A percentile compares a stretch with the other conserved stretches of the same genome.
These are phyloP conservation scores for Diaporthe longicolla DNA, from an alignment of 2,329 filamentous ascomycete genomes.

Conservation along the genomic window DNA sequence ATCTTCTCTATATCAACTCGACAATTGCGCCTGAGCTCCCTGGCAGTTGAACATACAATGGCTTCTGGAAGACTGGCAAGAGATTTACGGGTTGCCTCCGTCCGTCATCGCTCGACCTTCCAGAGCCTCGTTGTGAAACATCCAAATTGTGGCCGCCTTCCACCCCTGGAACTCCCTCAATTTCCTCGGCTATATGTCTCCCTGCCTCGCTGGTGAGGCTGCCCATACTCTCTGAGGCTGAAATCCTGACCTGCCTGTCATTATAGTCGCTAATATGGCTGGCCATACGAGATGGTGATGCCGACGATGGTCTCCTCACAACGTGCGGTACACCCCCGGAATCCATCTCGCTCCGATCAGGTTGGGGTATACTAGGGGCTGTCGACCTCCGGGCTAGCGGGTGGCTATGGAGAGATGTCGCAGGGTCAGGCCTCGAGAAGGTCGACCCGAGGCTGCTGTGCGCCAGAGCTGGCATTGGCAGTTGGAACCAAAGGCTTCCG, in stretches of 20 bases:
- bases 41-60: neutral
- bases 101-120: neutral
- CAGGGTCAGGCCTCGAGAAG: constrained; percentile 10
- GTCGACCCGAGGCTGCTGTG: constrained; percentile 16
- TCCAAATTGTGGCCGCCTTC: neutral
- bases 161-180: neutral
- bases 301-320: neutral
- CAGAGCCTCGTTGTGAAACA: neutral
- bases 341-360: neutral
- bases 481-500: constrained; percentile 8
- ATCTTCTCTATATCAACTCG: constrained; percentile 10
- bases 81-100: neutral
- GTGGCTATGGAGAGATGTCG: constrained; percentile 15
- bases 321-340: constrained; percentile 7
- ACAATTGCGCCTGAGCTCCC: constrained; percentile 12
- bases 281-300: neutral
- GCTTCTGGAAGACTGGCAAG: constrained; percentile 23
- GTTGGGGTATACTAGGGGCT: neutral
- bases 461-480: constrained; percentile 8
- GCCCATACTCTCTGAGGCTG: neutral
- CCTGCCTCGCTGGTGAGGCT: constrained; percentile 15
- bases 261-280: neutral
- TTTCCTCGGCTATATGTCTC: neutral
- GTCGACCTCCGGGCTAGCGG: constrained; percentile 12
- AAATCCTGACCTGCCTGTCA: neutral